Evolutionary conservation across 164 flowering plant genomes (phyloP).

Genomic region (Platanus orientalis): DNA sequence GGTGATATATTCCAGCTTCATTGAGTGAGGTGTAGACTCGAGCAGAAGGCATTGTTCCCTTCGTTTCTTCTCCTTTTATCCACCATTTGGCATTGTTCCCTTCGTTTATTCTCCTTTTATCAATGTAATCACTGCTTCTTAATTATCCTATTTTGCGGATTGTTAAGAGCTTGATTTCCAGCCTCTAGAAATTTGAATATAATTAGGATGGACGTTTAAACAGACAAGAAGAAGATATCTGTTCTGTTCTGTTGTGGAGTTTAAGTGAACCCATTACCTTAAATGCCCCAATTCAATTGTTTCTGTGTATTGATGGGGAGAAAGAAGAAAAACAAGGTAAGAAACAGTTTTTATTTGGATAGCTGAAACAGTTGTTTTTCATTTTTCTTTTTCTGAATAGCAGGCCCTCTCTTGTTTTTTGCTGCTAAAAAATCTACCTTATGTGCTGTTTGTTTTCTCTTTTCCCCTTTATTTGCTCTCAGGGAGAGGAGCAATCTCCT

Average conservation of each 20-base stretch:
- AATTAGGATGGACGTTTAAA: not conserved
- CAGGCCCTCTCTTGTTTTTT: not conserved
- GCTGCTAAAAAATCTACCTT: not conserved
- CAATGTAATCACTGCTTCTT: conserved; percentile 12
- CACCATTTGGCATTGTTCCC: not conserved
- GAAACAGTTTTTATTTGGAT: conserved; percentile 10
- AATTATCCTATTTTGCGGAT: not conserved
- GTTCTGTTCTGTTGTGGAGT: not conserved
- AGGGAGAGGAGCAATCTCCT: conserved; percentile 23
- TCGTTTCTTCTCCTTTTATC: not conserved
- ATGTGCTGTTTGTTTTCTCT: not conserved
- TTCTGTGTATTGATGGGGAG: conserved; percentile 31
- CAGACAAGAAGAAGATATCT: not conserved
- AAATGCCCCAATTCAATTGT: conserved; percentile 51
- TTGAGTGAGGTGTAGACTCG: conserved; percentile 27
- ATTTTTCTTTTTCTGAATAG: not conserved
- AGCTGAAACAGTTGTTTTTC: too few relatives aligned
- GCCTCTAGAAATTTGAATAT: conserved; percentile 18
- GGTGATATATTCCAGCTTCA: conserved; percentile 24
- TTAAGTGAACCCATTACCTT: conserved; percentile 2
- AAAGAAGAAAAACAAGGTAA: conserved; percentile 63
- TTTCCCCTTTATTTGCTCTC: not conserved
- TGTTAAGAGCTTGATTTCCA: not conserved
- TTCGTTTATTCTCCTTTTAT: conserved; percentile 3
- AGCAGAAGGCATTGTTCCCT: not conserved